Evolutionary conservation across 768 basidiomycete species (phyloP).

Genomic region (Cyclocybe aegerita): DNA sequence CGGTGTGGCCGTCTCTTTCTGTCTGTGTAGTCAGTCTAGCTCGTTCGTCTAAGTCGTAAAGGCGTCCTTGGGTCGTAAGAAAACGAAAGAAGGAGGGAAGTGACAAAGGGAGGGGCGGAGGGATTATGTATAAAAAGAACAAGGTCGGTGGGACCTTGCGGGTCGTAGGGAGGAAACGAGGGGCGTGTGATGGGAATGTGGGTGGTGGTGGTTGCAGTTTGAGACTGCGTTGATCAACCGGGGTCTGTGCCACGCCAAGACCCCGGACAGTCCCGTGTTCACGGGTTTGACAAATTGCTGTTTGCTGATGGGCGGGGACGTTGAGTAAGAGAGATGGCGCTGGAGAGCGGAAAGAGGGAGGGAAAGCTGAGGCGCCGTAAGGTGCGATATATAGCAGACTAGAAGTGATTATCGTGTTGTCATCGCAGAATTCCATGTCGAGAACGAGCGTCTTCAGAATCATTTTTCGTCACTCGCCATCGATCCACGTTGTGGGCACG

Average conservation of each 20-base stretch:
- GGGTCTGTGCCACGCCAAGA: conserved; percentile 23
- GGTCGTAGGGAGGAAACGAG: conserved; percentile 2
- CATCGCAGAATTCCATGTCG: not conserved
- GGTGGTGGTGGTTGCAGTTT: conserved; percentile 20
- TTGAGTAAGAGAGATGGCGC: too few species aligned
- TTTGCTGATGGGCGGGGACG: too few species aligned
- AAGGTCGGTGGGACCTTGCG: not conserved
- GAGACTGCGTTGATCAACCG: conserved; percentile 13
- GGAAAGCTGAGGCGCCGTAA: too few species aligned
- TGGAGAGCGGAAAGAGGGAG: too few species aligned
- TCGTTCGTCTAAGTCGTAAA: conserved; percentile 3
- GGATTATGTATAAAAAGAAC: not conserved
- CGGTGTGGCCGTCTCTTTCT: conserved; percentile 1
- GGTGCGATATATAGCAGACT: too few species aligned
- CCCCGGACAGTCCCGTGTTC: conserved; percentile 17
- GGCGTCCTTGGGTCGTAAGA: not conserved
- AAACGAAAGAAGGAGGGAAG: not conserved
- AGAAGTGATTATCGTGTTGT: too few species aligned
- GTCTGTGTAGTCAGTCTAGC: conserved; percentile 1
- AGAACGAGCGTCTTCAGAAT: not conserved
- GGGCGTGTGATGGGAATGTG: conserved; percentile 1
- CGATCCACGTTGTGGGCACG: conserved; percentile 8
- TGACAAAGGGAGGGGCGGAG: not conserved
- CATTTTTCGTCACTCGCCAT: not conserved
- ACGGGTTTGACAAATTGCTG: not conserved